These are phyloP conservation scores for Trichoderma erinaceum DNA, from an alignment of 495 filamentous ascomycete genomes.

Conservation along the genomic window DNA sequence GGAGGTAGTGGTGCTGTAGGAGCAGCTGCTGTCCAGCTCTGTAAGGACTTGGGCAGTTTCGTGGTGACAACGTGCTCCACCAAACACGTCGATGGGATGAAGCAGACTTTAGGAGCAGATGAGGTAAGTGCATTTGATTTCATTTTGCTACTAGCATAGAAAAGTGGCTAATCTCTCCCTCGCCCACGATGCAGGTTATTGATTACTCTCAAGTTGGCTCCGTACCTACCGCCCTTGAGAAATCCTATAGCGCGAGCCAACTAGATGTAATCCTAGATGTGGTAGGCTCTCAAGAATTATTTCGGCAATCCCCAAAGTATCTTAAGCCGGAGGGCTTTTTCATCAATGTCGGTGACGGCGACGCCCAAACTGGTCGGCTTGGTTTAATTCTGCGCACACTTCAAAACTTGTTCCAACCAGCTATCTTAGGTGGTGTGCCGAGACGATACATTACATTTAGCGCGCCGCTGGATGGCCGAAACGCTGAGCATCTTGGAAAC, in stretches of 20 bases:
- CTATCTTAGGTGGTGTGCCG: not conserved
- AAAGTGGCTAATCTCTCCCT: not conserved
- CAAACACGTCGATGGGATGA: not conserved
- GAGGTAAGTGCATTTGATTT: not conserved
- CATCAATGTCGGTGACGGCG: not conserved
- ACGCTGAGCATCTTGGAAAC: not conserved
- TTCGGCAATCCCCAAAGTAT: not conserved
- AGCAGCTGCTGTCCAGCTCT: not conserved
- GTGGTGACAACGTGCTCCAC: not conserved
- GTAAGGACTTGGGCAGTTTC: not conserved
- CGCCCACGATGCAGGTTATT: not conserved
- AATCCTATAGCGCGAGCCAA: not conserved
- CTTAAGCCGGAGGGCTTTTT: not conserved
- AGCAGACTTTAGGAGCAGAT: not conserved
- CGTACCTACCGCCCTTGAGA: not conserved
- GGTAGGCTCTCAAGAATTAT: not conserved
- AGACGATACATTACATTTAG: not conserved
- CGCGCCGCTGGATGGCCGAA: not conserved
- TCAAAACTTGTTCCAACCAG: not conserved
- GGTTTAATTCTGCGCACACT: not conserved
- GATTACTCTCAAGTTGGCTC: not conserved
- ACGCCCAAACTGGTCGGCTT: not conserved
- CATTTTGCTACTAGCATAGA: not conserved
- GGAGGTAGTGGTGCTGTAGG: not conserved
- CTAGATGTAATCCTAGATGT: not conserved